phyloP scores from a whole-genome alignment of 768 basidiomycete species.

The Auricularia auricula-judae region DNA sequence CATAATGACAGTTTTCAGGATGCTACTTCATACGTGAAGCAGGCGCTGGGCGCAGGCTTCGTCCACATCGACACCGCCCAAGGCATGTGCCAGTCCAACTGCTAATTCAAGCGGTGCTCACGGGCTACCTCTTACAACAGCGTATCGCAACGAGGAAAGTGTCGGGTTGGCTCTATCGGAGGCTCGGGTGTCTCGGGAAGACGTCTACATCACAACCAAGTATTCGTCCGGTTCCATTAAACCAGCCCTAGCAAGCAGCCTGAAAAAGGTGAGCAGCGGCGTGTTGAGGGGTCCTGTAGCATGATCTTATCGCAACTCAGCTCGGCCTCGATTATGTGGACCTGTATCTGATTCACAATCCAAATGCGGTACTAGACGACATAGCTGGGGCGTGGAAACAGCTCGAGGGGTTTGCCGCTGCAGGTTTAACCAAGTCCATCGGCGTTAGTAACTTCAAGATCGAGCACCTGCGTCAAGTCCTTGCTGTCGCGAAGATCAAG shows the following conservation, averaged over 20 bases:
- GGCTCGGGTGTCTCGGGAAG: slow-evolving; percentile 22
- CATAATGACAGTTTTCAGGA: slow-evolving; percentile 25
- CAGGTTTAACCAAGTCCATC: slow-evolving; percentile 34
- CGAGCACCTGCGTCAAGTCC: slow-evolving; percentile 37
- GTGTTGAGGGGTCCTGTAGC: too few relatives aligned
- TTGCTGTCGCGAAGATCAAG: slow-evolving; percentile 39
- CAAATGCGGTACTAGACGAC: slow-evolving; percentile 20
- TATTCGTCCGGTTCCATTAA: neutral
- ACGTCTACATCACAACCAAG: slow-evolving; percentile 26
- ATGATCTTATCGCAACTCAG: slow-evolving; percentile 21
- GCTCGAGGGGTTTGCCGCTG: slow-evolving; percentile 42
- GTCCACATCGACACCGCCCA: slow-evolving; percentile 55
- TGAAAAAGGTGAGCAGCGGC: neutral
- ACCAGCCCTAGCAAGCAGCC: neutral
- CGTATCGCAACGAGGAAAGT: slow-evolving; percentile 26
- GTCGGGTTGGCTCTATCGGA: slow-evolving; percentile 27
- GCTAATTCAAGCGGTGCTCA: slow-evolving; percentile 2
- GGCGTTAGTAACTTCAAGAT: slow-evolving; percentile 62
- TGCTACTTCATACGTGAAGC: slow-evolving; percentile 40
- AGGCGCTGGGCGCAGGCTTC: slow-evolving; percentile 51
- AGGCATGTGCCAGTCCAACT: slow-evolving; percentile 20
- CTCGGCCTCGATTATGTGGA: slow-evolving; percentile 52
- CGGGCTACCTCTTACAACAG: slow-evolving; percentile 6
- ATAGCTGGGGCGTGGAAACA: slow-evolving; percentile 38
- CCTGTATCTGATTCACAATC: slow-evolving; percentile 58